A percentile compares a stretch with the other conserved stretches of the same genome.
Evolutionary conservation across 73 alveolate genomes (phyloP).

Genomic region (Tetrahymena thermophila): DNA sequence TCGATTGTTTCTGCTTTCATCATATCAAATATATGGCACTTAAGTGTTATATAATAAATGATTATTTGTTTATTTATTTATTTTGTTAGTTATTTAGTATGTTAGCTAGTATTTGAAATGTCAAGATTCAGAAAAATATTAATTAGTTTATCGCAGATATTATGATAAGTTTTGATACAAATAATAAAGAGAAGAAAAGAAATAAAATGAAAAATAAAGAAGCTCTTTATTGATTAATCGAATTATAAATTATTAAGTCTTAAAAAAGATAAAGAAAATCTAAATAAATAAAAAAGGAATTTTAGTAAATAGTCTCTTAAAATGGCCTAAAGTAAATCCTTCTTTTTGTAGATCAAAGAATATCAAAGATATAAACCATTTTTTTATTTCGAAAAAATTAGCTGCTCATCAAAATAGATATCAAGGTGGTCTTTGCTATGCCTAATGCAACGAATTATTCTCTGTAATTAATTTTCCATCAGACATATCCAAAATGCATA

Average conservation of each 20-base stretch:
- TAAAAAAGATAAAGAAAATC: neutral
- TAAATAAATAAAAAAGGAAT: neutral
- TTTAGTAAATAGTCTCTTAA: neutral
- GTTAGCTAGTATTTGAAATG: neutral
- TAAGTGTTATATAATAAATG: no score
- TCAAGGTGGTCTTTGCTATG: constrained; percentile 45
- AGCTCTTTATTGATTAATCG: neutral
- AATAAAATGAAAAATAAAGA: neutral
- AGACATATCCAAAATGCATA: neutral
- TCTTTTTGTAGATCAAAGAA: neutral
- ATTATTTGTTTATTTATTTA: no score
- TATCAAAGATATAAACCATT: neutral
- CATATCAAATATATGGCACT: no score
- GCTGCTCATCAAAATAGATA: constrained; percentile 9
- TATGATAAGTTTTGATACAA: neutral
- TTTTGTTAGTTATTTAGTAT: neutral
- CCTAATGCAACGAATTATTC: constrained; percentile 40
- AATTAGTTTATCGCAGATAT: neutral
- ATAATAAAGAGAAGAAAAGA: neutral
- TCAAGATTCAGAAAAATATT: neutral
- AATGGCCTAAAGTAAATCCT: neutral
- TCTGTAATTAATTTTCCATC: constrained; percentile 5
- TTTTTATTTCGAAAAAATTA: neutral
- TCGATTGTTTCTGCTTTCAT: no score
- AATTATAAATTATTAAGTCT: neutral